Conservation (phyloP, 2,329 filamentous ascomycete genomes). For the Pleoardoris graminearum region DNA sequence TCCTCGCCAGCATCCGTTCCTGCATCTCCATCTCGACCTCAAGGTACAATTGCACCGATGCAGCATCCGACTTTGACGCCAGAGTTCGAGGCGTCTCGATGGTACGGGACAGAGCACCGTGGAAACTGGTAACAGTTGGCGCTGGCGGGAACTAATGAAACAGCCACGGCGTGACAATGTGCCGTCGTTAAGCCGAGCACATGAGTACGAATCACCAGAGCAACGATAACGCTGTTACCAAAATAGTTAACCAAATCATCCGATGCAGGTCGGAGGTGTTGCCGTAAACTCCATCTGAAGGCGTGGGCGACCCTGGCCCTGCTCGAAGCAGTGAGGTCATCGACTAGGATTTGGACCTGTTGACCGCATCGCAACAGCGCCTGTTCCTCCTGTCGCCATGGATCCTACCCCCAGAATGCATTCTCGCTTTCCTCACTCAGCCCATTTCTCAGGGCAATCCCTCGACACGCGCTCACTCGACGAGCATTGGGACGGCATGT, state of each 20-base stretch:
- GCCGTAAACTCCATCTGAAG: background rate
- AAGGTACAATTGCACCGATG: too few relatives aligned
- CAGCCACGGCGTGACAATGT: slow-evolving; percentile 10
- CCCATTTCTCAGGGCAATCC: slow-evolving; percentile 4
- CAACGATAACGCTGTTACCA: background rate
- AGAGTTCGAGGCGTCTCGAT: background rate
- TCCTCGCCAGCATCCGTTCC: too few relatives aligned
- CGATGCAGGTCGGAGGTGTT: background rate
- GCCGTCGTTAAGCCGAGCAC: background rate
- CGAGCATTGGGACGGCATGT: slow-evolving; percentile 4
- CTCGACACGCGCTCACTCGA: background rate
- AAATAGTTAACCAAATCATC: background rate
- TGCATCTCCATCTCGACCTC: too few relatives aligned
- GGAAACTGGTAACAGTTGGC: background rate
- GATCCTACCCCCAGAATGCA: slow-evolving; percentile 5
- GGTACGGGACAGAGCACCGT: too few relatives aligned
- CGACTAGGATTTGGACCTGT: slow-evolving; percentile 37
- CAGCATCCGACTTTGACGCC: background rate
- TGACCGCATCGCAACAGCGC: slow-evolving; percentile 21
- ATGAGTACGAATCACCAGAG: background rate
- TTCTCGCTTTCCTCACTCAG: background rate
- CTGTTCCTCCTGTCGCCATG: slow-evolving; percentile 10
- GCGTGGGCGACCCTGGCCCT: background rate
- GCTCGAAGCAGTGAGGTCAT: slow-evolving; percentile 37
- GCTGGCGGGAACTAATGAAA: slow-evolving; percentile 12